Conservation (phyloP, 2,329 filamentous ascomycete genomes). For the Calonectria hongkongensis region DNA sequence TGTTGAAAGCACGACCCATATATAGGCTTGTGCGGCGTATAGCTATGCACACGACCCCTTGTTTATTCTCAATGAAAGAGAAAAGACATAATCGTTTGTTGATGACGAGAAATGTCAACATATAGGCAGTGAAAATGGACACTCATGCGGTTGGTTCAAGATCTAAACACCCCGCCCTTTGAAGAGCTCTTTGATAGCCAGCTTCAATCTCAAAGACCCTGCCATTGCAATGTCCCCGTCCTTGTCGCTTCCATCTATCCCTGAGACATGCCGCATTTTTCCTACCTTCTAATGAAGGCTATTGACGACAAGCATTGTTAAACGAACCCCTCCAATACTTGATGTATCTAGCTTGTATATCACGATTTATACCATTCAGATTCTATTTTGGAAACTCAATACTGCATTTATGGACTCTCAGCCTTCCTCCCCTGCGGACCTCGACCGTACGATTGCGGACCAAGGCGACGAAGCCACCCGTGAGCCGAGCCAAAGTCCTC, state of each 20-base stretch:
- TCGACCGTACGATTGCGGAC: neutral
- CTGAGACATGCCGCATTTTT: neutral
- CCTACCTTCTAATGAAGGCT: neutral
- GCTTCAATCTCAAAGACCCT: neutral
- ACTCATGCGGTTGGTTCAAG: neutral
- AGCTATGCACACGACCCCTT: constrained; percentile 1
- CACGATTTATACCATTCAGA: neutral
- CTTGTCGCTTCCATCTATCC: neutral
- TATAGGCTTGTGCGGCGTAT: constrained; percentile 10
- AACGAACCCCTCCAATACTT: neutral
- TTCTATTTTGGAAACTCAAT: too few relatives aligned
- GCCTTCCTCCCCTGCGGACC: too few relatives aligned
- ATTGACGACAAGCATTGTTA: neutral
- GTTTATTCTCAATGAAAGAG: neutral
- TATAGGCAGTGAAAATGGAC: neutral
- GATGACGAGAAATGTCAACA: constrained; percentile 4
- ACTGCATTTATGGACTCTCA: neutral
- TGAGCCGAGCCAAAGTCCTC: neutral
- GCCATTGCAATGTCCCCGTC: neutral
- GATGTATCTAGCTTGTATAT: neutral
- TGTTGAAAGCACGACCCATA: neutral
- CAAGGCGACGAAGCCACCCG: neutral
- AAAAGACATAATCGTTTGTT: constrained; percentile 4
- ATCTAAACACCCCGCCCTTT: too few relatives aligned
- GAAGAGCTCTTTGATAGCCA: neutral